Evolutionary conservation across 2,329 filamentous ascomycete species (phyloP).

Genomic region (Botrytis sinoallii): DNA sequence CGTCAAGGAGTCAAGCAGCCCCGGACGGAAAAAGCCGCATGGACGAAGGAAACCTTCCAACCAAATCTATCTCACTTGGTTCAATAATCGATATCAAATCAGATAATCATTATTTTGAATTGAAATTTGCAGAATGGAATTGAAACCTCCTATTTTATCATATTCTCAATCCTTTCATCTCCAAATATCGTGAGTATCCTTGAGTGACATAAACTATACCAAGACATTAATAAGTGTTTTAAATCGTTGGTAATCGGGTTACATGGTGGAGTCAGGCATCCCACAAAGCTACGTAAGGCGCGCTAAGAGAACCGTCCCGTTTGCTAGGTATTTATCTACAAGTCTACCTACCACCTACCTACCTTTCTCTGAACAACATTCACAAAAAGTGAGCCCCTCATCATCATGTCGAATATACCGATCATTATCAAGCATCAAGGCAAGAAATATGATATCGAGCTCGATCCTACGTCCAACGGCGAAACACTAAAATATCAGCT

Average conservation of each 20-base stretch:
- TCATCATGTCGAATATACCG: slow-evolving; percentile 44
- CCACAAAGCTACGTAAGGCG: slow-evolving; percentile 24
- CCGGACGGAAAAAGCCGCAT: background rate
- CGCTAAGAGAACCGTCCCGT: slow-evolving; percentile 16
- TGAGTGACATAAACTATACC: background rate
- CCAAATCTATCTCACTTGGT: background rate
- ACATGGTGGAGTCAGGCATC: slow-evolving; percentile 28
- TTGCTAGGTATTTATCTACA: slow-evolving; percentile 19
- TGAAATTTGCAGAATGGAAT: background rate
- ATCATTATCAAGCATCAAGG: slow-evolving; percentile 93
- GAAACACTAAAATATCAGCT: slow-evolving; percentile 95
- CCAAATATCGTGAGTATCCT: accelerated
- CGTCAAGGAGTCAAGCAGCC: slow-evolving; percentile 28
- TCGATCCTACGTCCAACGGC: slow-evolving; percentile 79
- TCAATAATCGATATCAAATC: background rate
- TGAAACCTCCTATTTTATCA: accelerated
- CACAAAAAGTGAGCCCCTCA: slow-evolving; percentile 22
- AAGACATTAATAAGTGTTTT: background rate
- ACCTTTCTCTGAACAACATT: background rate
- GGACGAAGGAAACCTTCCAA: background rate
- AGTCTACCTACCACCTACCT: background rate
- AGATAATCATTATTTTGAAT: background rate
- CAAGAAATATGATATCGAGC: slow-evolving; percentile 91
- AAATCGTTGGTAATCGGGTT: background rate
- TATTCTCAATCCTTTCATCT: background rate